Conservation (phyloP, 73 alveolate species). For the Uronychia binucleata region DNA sequence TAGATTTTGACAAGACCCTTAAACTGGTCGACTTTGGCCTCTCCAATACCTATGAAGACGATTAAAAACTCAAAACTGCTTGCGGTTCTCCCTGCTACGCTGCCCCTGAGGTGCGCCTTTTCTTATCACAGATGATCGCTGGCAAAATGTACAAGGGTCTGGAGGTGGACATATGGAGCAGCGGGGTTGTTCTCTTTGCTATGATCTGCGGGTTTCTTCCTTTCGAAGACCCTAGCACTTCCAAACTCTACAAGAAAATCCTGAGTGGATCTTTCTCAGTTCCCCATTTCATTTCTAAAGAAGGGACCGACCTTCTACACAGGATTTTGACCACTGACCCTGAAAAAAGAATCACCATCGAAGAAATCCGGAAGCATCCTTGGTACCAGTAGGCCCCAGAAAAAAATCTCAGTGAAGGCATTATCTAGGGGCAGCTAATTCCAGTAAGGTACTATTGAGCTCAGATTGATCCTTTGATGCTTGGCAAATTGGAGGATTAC, state of each 20-base stretch:
- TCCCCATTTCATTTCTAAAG: constrained; percentile 70
- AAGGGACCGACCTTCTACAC: constrained; percentile 71
- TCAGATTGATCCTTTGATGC: constrained; percentile 1
- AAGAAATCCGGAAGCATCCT: constrained; percentile 57
- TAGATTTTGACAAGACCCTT: constrained; percentile 42
- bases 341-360: constrained; percentile 80
- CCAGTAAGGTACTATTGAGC: constrained; percentile 35
- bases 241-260: constrained; percentile 77
- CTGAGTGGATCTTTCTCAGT: constrained; percentile 65
- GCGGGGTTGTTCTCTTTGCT: constrained; percentile 88
- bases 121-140: constrained; percentile 48
- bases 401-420: background rate
- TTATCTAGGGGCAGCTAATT: background rate
- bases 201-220: constrained; percentile 90
- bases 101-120: constrained; percentile 85
- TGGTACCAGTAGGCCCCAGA: constrained; percentile 33
- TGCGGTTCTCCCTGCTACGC: constrained; percentile 76
- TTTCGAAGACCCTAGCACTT: constrained; percentile 82
- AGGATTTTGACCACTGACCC: constrained; percentile 88
- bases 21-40: constrained; percentile 61
- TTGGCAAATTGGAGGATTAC: constrained; percentile 36
- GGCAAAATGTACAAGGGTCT: constrained; percentile 71
- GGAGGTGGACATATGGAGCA: constrained; percentile 81
- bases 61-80: constrained; percentile 44
- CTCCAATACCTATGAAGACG: constrained; percentile 26